These are phyloP conservation scores for Monosporascus sp. DNA, from an alignment of 2,329 filamentous ascomycete species.

Conservation along the genomic window DNA sequence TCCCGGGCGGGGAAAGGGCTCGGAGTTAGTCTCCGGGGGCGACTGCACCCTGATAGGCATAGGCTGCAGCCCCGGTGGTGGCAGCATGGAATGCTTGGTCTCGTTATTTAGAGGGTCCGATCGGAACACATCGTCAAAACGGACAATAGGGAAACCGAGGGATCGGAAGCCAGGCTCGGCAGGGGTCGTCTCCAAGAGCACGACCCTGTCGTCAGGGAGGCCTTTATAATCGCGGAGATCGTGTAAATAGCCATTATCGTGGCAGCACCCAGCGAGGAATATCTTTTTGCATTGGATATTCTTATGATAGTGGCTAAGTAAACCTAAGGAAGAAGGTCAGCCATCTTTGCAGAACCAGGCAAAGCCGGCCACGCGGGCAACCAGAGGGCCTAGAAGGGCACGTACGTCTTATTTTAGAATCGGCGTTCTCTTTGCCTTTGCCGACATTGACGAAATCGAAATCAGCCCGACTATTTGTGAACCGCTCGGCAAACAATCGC, in stretches of 20 bases:
- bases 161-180: slow-evolving; percentile 25
- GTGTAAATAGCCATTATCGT: slow-evolving; percentile 30
- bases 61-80: neutral
- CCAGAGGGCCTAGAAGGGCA: neutral
- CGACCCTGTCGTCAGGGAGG: slow-evolving; percentile 16
- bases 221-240: slow-evolving; percentile 28
- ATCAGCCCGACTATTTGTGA: slow-evolving; percentile 28
- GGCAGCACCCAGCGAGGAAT: slow-evolving; percentile 28
- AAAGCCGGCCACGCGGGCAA: neutral
- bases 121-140: slow-evolving; percentile 27
- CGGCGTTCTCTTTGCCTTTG: slow-evolving; percentile 29
- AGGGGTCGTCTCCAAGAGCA: slow-evolving; percentile 26
- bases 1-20: slow-evolving; percentile 8
- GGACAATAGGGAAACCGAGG: slow-evolving; percentile 26
- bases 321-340: slow-evolving; percentile 16
- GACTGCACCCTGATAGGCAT: slow-evolving; percentile 16
- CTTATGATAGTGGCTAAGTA: slow-evolving; percentile 29
- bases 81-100: slow-evolving; percentile 16
- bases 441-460: slow-evolving; percentile 31
- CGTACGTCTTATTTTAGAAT: slow-evolving; percentile 28
- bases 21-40: slow-evolving; percentile 6
- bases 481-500: slow-evolving; percentile 26
- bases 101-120: slow-evolving; percentile 25
- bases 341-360: neutral
- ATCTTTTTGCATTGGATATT: slow-evolving; percentile 28